These are phyloP conservation scores for Phytophthora sp. DNA, from an alignment of 352 stramenopile species.

Conservation along the genomic window DNA sequence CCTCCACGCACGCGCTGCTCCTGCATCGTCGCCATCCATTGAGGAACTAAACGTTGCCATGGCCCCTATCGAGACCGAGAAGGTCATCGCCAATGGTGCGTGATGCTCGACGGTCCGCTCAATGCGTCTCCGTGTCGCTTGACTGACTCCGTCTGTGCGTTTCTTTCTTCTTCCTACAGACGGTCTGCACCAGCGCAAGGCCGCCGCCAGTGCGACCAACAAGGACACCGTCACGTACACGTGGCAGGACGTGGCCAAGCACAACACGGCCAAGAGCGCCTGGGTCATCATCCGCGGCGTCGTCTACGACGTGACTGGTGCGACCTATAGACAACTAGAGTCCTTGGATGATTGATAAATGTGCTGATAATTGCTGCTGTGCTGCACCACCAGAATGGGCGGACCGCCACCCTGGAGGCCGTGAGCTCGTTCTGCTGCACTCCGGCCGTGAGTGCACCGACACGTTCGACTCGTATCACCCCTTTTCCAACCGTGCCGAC, in stretches of 20 bases:
- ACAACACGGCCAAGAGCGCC: conserved; percentile 94
- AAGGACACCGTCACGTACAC: conserved; percentile 70
- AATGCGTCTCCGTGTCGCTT: neutral
- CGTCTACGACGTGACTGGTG: conserved; percentile 94
- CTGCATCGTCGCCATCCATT: conserved; percentile 1
- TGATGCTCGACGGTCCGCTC: neutral
- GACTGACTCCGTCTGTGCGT: neutral
- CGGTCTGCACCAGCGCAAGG: conserved; percentile 70
- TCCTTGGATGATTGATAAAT: neutral
- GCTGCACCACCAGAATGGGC: conserved; percentile 59
- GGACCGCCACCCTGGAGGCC: conserved; percentile 83
- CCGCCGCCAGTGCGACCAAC: conserved; percentile 21
- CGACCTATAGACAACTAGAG: neutral
- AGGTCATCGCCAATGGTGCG: conserved; percentile 35
- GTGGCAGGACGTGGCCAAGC: conserved; percentile 95
- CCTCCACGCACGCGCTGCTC: conserved; percentile 5
- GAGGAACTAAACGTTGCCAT: conserved; percentile 27
- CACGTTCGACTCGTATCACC: conserved; percentile 93
- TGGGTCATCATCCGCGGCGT: conserved; percentile 96
- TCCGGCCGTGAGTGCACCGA: conserved; percentile 84
- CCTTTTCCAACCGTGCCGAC: conserved; percentile 84
- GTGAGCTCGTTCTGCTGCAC: conserved; percentile 83
- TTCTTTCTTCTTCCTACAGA: conserved; percentile 21
- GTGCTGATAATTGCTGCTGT: conserved; percentile 11
- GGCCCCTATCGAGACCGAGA: conserved; percentile 43